These are phyloP conservation scores for Jatropha curcas DNA, from an alignment of 345 rosid genomes.

Conservation along the genomic window DNA sequence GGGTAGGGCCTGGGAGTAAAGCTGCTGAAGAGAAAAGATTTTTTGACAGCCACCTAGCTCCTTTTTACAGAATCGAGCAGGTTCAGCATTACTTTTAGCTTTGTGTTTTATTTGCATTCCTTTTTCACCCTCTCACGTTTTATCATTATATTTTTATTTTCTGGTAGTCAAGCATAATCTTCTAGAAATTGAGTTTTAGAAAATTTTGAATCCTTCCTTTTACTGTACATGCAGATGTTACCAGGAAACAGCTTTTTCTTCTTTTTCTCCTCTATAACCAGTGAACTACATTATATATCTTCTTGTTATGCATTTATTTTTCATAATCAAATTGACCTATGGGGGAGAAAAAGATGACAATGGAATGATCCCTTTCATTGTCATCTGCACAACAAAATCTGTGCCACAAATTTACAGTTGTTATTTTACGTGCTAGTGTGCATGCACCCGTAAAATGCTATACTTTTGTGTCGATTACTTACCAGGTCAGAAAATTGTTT, in stretches of 20 bases:
- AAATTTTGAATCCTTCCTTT: not conserved
- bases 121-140: conserved; percentile 14
- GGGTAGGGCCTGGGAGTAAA: conserved; percentile 97
- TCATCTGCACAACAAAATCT: not conserved
- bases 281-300: not conserved
- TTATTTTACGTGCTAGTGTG: not conserved
- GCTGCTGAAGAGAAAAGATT: conserved; percentile 87
- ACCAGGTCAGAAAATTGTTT: not conserved
- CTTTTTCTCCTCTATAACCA: not conserved
- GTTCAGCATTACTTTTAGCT: conserved; percentile 32
- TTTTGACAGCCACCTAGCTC: conserved; percentile 88
- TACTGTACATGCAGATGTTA: not conserved
- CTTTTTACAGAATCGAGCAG: conserved; percentile 98
- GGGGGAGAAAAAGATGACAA: not conserved
- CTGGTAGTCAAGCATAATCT: not conserved
- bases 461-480: not conserved
- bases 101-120: not conserved
- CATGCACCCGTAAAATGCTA: not conserved
- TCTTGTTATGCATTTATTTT: not conserved
- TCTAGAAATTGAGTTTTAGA: not conserved
- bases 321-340: not conserved
- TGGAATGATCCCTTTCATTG: not conserved
- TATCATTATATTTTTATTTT: not conserved
- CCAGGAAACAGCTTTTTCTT: not conserved
- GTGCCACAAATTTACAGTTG: not conserved